Conservation (phyloP, 2,329 filamentous ascomycete genomes). For the Pseudogymnoascus destructans region DNA sequence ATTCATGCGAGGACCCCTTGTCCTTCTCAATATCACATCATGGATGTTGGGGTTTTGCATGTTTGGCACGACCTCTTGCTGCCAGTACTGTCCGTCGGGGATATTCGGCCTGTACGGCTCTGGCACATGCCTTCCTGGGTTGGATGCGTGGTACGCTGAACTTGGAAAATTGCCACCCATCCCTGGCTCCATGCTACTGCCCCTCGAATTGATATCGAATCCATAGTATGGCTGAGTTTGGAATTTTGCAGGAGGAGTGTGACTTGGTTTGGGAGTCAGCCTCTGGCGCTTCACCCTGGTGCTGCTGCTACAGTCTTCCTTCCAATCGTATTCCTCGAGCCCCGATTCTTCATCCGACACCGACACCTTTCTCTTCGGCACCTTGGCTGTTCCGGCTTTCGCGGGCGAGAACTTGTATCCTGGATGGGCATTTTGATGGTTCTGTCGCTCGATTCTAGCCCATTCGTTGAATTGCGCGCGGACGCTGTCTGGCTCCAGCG, state of each 20-base stretch:
- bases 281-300: slow-evolving; percentile 14
- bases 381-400: slow-evolving; percentile 40
- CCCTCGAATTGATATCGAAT: slow-evolving; percentile 21
- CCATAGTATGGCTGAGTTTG: not conserved
- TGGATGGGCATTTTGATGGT: slow-evolving; percentile 75
- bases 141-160: slow-evolving; percentile 38
- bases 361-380: slow-evolving; percentile 34
- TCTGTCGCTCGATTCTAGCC: slow-evolving; percentile 68
- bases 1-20: slow-evolving; percentile 24
- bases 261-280: slow-evolving; percentile 15
- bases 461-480: slow-evolving; percentile 64
- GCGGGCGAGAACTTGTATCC: slow-evolving; percentile 89
- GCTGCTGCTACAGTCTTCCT: slow-evolving; percentile 17
- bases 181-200: slow-evolving; percentile 21
- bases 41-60: slow-evolving; percentile 23
- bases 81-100: slow-evolving; percentile 37
- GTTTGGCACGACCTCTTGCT: slow-evolving; percentile 25
- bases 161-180: slow-evolving; percentile 26
- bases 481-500: slow-evolving; percentile 59
- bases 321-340: slow-evolving; percentile 35
- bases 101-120: slow-evolving; percentile 30
- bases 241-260: slow-evolving; percentile 18
- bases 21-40: slow-evolving; percentile 33
- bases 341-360: slow-evolving; percentile 32
- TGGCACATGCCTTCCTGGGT: slow-evolving; percentile 36